These are phyloP conservation scores for Carallia pectinifolia DNA, from an alignment of 345 rosid genomes.

Conservation along the genomic window DNA sequence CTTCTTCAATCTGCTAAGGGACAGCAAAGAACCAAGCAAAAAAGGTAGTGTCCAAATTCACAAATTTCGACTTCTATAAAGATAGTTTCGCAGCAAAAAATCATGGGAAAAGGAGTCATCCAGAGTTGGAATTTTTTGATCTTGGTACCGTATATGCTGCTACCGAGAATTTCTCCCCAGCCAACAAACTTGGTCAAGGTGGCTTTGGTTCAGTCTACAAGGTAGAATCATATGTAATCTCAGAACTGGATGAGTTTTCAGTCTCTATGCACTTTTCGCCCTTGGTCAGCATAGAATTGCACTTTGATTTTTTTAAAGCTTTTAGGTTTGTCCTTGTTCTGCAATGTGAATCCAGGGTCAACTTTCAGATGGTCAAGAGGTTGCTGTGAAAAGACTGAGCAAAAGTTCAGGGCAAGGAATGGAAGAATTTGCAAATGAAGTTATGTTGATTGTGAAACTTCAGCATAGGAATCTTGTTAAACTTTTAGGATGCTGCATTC, in stretches of 20 bases:
- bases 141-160: constrained; percentile 19
- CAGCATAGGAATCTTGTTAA: constrained; percentile 75
- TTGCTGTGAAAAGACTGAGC: constrained; percentile 74
- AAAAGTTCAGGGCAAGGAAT: constrained; percentile 63
- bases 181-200: constrained; percentile 38
- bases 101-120: no score
- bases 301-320: neutral
- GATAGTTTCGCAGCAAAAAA: no score
- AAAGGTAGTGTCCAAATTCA: neutral
- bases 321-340: neutral
- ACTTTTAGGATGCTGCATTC: constrained; percentile 60
- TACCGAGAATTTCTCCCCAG: constrained; percentile 25
- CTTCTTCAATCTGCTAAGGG: neutral
- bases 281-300: neutral
- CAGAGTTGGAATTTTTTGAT: no score
- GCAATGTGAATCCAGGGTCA: neutral
- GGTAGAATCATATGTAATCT: constrained; percentile 1
- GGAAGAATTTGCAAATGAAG: constrained; percentile 65
- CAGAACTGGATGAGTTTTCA: neutral
- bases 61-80: no score
- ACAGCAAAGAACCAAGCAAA: constrained; percentile 12
- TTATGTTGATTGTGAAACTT: constrained; percentile 56
- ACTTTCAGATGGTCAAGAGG: constrained; percentile 43
- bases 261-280: neutral
- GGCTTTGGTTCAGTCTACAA: constrained; percentile 34